These are phyloP conservation scores for Scheffersomyces ergatensis DNA, from an alignment of 805 yeast genomes.

Conservation along the genomic window DNA sequence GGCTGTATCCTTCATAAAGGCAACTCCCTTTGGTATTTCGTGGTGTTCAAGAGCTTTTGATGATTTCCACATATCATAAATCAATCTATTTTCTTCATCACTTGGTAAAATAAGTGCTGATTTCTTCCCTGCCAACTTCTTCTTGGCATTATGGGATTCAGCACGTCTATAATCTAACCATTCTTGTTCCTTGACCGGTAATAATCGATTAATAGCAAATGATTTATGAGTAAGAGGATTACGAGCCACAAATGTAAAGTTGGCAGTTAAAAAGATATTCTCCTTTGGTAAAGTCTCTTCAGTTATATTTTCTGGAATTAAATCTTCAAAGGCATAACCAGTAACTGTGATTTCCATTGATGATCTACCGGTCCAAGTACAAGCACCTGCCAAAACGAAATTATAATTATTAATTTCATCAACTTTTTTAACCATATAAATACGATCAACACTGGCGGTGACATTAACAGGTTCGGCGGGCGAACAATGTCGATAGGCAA, in stretches of 20 bases:
- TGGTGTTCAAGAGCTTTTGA: conserved; percentile 31
- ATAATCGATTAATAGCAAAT: conserved; percentile 76
- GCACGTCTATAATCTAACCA: conserved; percentile 86
- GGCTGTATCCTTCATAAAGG: conserved; percentile 69
- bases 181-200: conserved; percentile 73
- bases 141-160: conserved; percentile 83
- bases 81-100: conserved; percentile 65
- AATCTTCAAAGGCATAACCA: conserved; percentile 72
- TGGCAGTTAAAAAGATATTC: conserved; percentile 80
- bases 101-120: conserved; percentile 62
- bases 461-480: conserved; percentile 96
- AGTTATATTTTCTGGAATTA: conserved; percentile 50
- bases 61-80: conserved; percentile 72
- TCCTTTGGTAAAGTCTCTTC: conserved; percentile 60
- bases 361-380: conserved; percentile 91
- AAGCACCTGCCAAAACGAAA: conserved; percentile 84
- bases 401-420: conserved; percentile 75
- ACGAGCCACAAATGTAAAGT: conserved; percentile 93
- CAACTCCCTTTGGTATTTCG: conserved; percentile 46
- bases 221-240: conserved; percentile 90
- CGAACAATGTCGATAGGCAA: conserved; percentile 88
- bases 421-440: conserved; percentile 79
- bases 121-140: conserved; percentile 71
- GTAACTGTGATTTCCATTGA: conserved; percentile 94
- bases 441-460: conserved; percentile 91